Conservation (phyloP, 1,284 basidiomycete genomes). For the Filobasidium uniguttulatum region DNA sequence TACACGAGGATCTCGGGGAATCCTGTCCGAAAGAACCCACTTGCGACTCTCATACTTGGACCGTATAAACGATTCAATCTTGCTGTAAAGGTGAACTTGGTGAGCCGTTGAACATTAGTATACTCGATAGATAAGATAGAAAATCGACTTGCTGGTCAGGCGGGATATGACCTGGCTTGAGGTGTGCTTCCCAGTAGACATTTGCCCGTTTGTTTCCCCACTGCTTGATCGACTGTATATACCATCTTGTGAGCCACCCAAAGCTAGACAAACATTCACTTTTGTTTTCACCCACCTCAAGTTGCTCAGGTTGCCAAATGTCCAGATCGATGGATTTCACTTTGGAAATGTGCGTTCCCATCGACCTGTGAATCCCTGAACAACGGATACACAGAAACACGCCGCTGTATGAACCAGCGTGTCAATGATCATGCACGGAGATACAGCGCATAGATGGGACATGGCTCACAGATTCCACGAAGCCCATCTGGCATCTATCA, state of each 20-base stretch:
- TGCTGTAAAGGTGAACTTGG: slow-evolving; percentile 47
- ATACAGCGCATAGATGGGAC: neutral
- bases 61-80: slow-evolving; percentile 95
- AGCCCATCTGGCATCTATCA: slow-evolving; percentile 86
- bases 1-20: slow-evolving; percentile 64
- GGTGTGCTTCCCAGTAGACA: slow-evolving; percentile 91
- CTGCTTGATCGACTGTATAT: slow-evolving; percentile 58
- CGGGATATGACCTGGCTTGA: slow-evolving; percentile 81
- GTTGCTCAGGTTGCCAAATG: slow-evolving; percentile 95
- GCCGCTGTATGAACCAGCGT: slow-evolving; percentile 44
- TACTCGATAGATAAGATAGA: no score
- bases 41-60: slow-evolving; percentile 89
- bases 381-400: slow-evolving; percentile 93
- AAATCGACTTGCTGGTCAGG: slow-evolving; percentile 69
- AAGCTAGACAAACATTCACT: neutral
- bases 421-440: no score
- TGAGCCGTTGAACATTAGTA: no score
- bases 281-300: slow-evolving; percentile 51
- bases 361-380: slow-evolving; percentile 93
- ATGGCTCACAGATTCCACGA: slow-evolving; percentile 79
- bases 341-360: slow-evolving; percentile 96
- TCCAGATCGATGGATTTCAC: slow-evolving; percentile 97
- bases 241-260: neutral
- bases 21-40: slow-evolving; percentile 83
- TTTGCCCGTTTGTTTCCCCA: slow-evolving; percentile 93